Conservation (phyloP, 1,284 basidiomycete species). For the Apiotrichum mycotoxinovorans region DNA sequence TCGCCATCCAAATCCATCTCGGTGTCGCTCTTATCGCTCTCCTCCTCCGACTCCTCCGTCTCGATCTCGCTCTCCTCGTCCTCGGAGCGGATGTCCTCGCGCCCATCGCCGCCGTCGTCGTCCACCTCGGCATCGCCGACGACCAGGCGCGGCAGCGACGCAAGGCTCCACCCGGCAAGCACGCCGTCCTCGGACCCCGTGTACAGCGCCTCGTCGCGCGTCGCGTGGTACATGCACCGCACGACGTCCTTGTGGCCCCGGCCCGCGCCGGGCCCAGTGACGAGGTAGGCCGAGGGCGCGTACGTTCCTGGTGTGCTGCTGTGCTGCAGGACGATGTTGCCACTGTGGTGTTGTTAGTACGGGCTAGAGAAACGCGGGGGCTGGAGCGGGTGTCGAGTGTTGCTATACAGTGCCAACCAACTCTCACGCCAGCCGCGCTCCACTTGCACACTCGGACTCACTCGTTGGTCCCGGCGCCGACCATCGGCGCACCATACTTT, state of each 20-base stretch:
- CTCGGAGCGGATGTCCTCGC: slow-evolving; percentile 30
- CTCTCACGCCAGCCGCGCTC: background rate
- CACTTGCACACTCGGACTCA: slow-evolving; percentile 32
- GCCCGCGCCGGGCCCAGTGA: slow-evolving; percentile 29
- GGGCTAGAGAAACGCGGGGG: too few relatives aligned
- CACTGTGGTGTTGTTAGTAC: slow-evolving; percentile 29
- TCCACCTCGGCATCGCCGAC: slow-evolving; percentile 44
- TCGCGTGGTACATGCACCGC: slow-evolving; percentile 45
- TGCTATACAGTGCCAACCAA: too few relatives aligned
- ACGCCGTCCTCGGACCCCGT: slow-evolving; percentile 51
- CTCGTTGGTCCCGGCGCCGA: slow-evolving; percentile 45
- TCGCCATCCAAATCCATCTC: background rate
- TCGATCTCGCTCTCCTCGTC: slow-evolving; percentile 44
- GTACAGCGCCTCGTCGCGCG: slow-evolving; percentile 45
- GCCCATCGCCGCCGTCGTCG: slow-evolving; percentile 38
- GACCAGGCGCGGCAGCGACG: slow-evolving; percentile 30
- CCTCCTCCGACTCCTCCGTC: slow-evolving; percentile 27
- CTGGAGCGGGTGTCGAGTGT: too few relatives aligned
- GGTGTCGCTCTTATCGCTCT: background rate
- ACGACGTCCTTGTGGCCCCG: slow-evolving; percentile 50
- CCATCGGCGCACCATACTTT: slow-evolving; percentile 35
- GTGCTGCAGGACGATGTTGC: slow-evolving; percentile 48
- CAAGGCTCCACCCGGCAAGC: slow-evolving; percentile 48
- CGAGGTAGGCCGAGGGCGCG: slow-evolving; percentile 42
- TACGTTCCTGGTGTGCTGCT: slow-evolving; percentile 22